A percentile compares a stretch with the other conserved stretches of the same genome.
These are phyloP conservation scores for Amanita pallidorosea DNA, from an alignment of 768 basidiomycete genomes.

Conservation along the genomic window DNA sequence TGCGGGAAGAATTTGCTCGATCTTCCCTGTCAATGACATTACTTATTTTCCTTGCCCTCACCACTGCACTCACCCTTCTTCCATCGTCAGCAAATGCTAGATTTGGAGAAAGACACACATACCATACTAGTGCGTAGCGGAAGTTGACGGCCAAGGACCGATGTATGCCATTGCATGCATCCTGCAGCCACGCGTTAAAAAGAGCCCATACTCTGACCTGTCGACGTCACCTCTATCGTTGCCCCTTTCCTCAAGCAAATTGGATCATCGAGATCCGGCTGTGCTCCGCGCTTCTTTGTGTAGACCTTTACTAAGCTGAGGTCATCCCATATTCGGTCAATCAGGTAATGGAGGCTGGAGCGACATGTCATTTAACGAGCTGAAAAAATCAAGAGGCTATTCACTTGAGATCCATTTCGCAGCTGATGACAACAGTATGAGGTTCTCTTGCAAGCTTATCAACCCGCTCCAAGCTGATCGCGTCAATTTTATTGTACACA, in stretches of 20 bases:
- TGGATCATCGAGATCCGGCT: slow-evolving; percentile 87
- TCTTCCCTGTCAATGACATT: slow-evolving; percentile 49
- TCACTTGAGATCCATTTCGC: slow-evolving; percentile 89
- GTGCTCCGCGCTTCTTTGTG: slow-evolving; percentile 94
- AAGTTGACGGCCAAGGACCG: slow-evolving; percentile 84
- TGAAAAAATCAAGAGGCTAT: slow-evolving; percentile 10
- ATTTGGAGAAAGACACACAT: slow-evolving; percentile 29
- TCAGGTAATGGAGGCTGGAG: slow-evolving; percentile 56
- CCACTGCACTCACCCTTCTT: slow-evolving; percentile 1
- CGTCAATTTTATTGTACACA: slow-evolving; percentile 96
- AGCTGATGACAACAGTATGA: slow-evolving; percentile 89
- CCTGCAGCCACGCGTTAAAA: slow-evolving; percentile 23
- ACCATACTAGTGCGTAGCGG: slow-evolving; percentile 93
- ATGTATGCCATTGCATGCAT: slow-evolving; percentile 90
- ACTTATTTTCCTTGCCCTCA: neutral
- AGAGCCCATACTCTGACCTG: neutral
- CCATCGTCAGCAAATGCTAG: neutral
- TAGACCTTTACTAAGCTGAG: slow-evolving; percentile 84
- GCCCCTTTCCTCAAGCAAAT: slow-evolving; percentile 86
- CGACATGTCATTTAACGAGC: slow-evolving; percentile 4
- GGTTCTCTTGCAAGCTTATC: slow-evolving; percentile 77
- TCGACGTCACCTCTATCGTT: slow-evolving; percentile 64
- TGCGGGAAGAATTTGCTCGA: slow-evolving; percentile 92
- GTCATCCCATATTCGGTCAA: slow-evolving; percentile 72
- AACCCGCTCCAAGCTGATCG: slow-evolving; percentile 73